Percentiles rank a stretch among this genome's conserved stretches.
These are phyloP conservation scores for Tuber magnatum DNA, from an alignment of 495 filamentous ascomycete species.

Conservation along the genomic window DNA sequence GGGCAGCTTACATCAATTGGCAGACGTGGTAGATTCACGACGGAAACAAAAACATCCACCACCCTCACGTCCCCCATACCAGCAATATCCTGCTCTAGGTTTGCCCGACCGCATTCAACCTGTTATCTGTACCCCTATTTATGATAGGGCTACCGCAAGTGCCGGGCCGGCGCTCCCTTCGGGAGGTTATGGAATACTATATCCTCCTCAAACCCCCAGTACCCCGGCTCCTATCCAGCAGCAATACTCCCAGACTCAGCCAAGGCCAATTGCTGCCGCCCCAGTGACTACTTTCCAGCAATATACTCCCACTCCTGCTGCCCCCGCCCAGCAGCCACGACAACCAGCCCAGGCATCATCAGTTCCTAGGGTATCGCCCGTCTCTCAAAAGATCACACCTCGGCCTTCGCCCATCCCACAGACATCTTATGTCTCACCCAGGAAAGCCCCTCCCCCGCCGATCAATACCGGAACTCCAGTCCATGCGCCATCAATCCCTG, in stretches of 20 bases:
- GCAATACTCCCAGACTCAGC: slow-evolving; percentile 21
- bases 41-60: slow-evolving; percentile 32
- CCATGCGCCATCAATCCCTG: slow-evolving; percentile 5
- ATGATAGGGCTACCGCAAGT: background rate
- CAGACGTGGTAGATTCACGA: slow-evolving; percentile 32
- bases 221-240: slow-evolving; percentile 13
- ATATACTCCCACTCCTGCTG: slow-evolving; percentile 17
- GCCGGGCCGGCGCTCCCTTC: slow-evolving; percentile 17
- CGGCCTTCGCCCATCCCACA: slow-evolving; percentile 22
- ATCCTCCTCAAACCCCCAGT: slow-evolving; percentile 18
- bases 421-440: slow-evolving; percentile 15
- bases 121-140: background rate
- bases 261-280: slow-evolving; percentile 18
- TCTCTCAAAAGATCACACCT: slow-evolving; percentile 31
- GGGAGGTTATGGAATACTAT: slow-evolving; percentile 19
- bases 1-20: slow-evolving; percentile 23
- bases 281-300: slow-evolving; percentile 23
- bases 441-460: slow-evolving; percentile 34
- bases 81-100: background rate
- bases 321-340: slow-evolving; percentile 35
- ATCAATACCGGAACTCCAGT: slow-evolving; percentile 24
- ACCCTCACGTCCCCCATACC: slow-evolving; percentile 12
- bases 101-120: background rate
- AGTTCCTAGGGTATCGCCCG: slow-evolving; percentile 13
- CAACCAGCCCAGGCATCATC: slow-evolving; percentile 29